Evolutionary conservation across 2,329 filamentous ascomycete species (phyloP), one percentile per base, ranked within the genome.

Genomic region (Monascus ruber): DNA sequence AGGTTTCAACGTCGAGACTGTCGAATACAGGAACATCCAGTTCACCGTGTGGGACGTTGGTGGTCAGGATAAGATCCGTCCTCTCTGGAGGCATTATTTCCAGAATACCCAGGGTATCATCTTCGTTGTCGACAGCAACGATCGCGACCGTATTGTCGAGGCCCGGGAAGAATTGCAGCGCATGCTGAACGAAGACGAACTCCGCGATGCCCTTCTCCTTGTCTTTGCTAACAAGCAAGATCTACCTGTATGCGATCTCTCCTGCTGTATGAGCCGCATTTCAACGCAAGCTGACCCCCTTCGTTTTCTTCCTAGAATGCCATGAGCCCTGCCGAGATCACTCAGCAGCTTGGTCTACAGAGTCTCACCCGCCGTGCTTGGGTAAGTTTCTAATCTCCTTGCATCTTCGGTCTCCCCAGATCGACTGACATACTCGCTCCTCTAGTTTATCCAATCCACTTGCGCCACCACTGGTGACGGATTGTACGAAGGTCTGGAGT

Each of bases 221-320:
- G 89, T 98, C 60, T 98, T 98, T 62, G 91, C 91, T 71, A 98
- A 98, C 81, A 98, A 98, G 78, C 91, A 98, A 77, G 91, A 98
- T 88, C 74, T 96, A 69, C 83, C 83, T 56, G 91, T 95, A 75
- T 67, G 87, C 5, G 76, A 44, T 26, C 32, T 36, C 31, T 7
- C 9, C 17, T 17, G 17, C 17, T 3, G 17, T 17, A 17, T 17
- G 17, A 17, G 17, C 17, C 17, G 17, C 17, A 17, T 17, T 17
- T 17, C 17, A 17, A 17, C 17, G 17, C 17, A 17, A 17, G 17
- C 17, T 17, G 17, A 17, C 17, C 17, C 17, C 3, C 17, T 17
- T 17, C 17, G 26, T 45, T 32, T 33, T 32, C 31, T 39, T 32
- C 26, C 11, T 60, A 94, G 88, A 96, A 96, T 65, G 91, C 91